These are phyloP conservation scores for Xylaria sp. DNA, from an alignment of 2,329 filamentous ascomycete genomes.

Conservation along the genomic window DNA sequence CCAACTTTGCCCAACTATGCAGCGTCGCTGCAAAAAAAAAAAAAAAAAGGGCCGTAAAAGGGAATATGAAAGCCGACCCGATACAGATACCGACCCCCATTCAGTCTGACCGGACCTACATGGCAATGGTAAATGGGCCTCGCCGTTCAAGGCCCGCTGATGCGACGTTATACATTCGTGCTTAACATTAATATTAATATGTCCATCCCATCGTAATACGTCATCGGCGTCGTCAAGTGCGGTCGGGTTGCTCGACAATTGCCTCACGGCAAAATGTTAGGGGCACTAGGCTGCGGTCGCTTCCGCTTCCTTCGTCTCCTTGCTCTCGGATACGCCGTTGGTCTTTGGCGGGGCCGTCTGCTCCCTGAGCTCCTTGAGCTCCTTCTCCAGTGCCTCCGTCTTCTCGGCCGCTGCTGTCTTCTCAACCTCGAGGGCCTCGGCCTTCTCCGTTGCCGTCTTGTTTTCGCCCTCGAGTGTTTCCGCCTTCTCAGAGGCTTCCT, in stretches of 20 bases:
- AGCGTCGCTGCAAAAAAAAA: not conserved
- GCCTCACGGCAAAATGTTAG: constrained; percentile 10
- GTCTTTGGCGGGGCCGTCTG: constrained; percentile 13
- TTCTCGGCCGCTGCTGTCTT: constrained; percentile 9
- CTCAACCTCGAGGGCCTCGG: not conserved
- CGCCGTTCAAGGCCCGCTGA: not conserved
- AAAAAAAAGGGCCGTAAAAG: not conserved
- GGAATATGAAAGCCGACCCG: not conserved
- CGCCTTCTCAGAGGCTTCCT: constrained; percentile 21
- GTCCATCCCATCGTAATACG: constrained; percentile 14
- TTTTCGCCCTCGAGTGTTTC: constrained; percentile 28
- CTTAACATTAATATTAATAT: constrained; percentile 34
- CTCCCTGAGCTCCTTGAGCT: constrained; percentile 20
- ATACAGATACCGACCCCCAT: not conserved
- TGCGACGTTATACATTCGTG: constrained; percentile 12
- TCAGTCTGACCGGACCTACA: not conserved
- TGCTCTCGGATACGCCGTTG: constrained; percentile 10
- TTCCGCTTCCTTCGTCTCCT: constrained; percentile 13
- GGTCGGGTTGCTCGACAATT: constrained; percentile 15
- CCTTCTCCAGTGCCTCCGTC: not conserved
- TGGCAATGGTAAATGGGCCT: not conserved
- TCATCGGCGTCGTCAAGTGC: constrained; percentile 15
- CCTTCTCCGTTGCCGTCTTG: constrained; percentile 21
- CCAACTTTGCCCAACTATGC: no score
- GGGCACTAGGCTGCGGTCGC: constrained; percentile 17